These are phyloP conservation scores for Xylariaceae sp. DNA, from an alignment of 2,329 filamentous ascomycete species.

Conservation along the genomic window DNA sequence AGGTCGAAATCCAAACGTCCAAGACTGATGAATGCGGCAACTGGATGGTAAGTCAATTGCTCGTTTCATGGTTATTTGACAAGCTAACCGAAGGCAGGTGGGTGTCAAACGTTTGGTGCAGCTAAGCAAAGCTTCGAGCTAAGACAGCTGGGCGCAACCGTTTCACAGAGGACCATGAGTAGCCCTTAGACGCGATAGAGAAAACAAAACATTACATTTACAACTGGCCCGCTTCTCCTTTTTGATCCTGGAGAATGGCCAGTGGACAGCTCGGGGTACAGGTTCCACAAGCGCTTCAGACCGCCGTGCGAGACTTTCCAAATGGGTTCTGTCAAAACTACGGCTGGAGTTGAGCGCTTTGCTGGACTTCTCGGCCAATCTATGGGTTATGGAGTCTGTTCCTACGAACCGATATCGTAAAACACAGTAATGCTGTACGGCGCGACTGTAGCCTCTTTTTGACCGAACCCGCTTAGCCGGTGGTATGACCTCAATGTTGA, in stretches of 20 bases:
- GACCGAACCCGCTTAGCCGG: too few relatives aligned
- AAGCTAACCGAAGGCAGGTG: conserved; percentile 54
- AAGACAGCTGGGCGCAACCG: conserved; percentile 1
- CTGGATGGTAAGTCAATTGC: conserved; percentile 70
- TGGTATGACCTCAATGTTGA: too few relatives aligned
- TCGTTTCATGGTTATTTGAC: not conserved
- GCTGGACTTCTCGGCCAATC: too few relatives aligned
- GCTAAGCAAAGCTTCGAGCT: conserved; percentile 70
- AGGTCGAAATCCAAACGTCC: conserved; percentile 73
- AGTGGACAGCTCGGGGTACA: too few relatives aligned
- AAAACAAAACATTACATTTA: not conserved
- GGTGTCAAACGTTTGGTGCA: conserved; percentile 74
- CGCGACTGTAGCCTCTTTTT: too few relatives aligned
- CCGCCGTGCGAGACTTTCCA: not conserved
- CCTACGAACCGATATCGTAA: too few relatives aligned
- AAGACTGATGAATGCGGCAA: conserved; percentile 78
- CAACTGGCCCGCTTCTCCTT: too few relatives aligned
- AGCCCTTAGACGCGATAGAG: not conserved
- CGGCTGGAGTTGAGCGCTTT: too few relatives aligned
- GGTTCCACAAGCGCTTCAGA: not conserved
- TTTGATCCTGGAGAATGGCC: too few relatives aligned
- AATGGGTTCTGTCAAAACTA: too few relatives aligned
- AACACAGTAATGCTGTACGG: too few relatives aligned
- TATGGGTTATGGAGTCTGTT: too few relatives aligned
- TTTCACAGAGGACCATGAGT: not conserved